These are phyloP conservation scores for Penicillium oxalicum DNA, from an alignment of 2,329 filamentous ascomycete species.

Conservation along the genomic window DNA sequence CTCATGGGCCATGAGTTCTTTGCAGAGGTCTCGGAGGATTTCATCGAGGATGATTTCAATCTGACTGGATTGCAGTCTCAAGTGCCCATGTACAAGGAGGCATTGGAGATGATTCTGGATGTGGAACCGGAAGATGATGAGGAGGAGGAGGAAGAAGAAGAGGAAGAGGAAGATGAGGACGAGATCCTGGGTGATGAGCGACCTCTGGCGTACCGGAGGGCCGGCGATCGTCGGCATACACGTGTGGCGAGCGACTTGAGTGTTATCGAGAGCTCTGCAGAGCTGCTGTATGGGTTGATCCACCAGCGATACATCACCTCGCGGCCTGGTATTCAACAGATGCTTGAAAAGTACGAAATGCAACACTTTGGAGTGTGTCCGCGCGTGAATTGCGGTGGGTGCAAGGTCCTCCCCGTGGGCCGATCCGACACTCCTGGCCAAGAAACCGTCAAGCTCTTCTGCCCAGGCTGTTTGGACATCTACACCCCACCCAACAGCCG, in stretches of 20 bases:
- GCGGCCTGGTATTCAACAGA: constrained; percentile 91
- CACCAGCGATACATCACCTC: constrained; percentile 98
- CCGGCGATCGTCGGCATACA: constrained; percentile 67
- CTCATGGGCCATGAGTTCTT: constrained; percentile 97
- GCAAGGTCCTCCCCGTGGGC: constrained; percentile 86
- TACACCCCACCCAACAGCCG: constrained; percentile 96
- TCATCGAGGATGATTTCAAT: constrained; percentile 99
- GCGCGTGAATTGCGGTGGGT: constrained; percentile 85
- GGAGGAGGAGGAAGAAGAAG: constrained; percentile 59
- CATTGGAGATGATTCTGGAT: constrained; percentile 97
- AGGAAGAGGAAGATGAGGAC: constrained; percentile 65
- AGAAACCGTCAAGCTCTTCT: constrained; percentile 98
- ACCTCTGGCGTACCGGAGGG: constrained; percentile 41
- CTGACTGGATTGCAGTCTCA: constrained; percentile 90
- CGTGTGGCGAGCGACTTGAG: constrained; percentile 88
- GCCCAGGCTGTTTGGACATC: constrained; percentile 90
- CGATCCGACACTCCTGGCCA: constrained; percentile 91
- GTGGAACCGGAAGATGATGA: constrained; percentile 88
- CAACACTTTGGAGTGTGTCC: constrained; percentile 95
- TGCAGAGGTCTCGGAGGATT: constrained; percentile 96
- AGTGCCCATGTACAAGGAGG: constrained; percentile 98
- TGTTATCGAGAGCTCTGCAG: constrained; percentile 94
- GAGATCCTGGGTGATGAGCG: constrained; percentile 57
- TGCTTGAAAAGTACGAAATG: constrained; percentile 98
- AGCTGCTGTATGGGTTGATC: constrained; percentile 95